A percentile compares a stretch with the other conserved stretches of the same genome.
Evolutionary conservation across 1,139 yeast species (phyloP).

Genomic region (Blastobotrys proliferans): DNA sequence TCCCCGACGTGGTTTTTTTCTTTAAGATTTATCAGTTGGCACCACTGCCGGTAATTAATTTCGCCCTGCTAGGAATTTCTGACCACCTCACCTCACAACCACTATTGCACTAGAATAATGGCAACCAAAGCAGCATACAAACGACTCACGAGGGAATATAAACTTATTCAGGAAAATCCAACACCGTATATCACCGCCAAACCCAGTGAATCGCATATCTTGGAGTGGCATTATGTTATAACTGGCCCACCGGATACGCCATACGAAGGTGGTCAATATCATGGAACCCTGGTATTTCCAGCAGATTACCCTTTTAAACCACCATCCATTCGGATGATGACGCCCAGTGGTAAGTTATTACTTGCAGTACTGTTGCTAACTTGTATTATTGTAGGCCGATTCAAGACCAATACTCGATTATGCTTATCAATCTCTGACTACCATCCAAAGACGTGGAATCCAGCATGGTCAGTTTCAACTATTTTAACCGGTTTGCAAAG

Average conservation of each 20-base stretch:
- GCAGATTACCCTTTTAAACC: conserved; percentile 89
- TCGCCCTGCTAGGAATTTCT: neutral
- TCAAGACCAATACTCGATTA: conserved; percentile 70
- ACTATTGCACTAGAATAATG: conserved; percentile 23
- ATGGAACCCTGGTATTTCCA: conserved; percentile 81
- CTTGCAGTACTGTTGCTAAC: neutral
- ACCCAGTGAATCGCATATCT: conserved; percentile 73
- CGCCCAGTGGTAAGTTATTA: too few relatives aligned
- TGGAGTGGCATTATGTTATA: conserved; percentile 75
- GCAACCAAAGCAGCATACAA: conserved; percentile 36
- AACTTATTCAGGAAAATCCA: conserved; percentile 65
- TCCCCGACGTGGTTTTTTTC: too few relatives aligned
- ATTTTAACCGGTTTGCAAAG: conserved; percentile 78
- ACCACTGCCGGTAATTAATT: too few relatives aligned
- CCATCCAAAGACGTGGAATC: conserved; percentile 93
- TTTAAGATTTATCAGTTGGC: too few relatives aligned
- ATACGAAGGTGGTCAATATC: conserved; percentile 82
- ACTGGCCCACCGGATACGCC: conserved; percentile 88
- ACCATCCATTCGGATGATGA: conserved; percentile 83
- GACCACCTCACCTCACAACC: neutral
- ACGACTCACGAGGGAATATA: conserved; percentile 71
- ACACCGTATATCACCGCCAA: conserved; percentile 80
- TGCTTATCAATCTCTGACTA: conserved; percentile 89
- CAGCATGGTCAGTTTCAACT: conserved; percentile 88
- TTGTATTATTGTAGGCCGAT: too few relatives aligned